Percentiles rank a stretch among this genome's conserved stretches.
These are phyloP conservation scores for Grifola frondosa DNA, from an alignment of 1,284 basidiomycete species.

Conservation along the genomic window DNA sequence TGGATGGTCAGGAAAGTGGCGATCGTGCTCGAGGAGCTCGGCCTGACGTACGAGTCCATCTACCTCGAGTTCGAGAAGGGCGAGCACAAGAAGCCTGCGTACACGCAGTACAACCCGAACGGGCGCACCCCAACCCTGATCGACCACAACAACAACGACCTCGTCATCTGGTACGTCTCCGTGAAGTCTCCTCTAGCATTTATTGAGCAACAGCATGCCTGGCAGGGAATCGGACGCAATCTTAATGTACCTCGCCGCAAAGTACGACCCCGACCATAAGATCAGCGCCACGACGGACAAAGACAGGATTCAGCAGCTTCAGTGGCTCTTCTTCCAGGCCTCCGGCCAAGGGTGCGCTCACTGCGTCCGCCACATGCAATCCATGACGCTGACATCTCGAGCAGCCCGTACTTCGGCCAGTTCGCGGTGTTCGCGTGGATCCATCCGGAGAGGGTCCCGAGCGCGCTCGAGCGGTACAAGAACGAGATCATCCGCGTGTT, in stretches of 20 bases:
- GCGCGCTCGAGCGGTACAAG: constrained; percentile 29
- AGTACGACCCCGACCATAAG: constrained; percentile 17
- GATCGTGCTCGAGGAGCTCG: constrained; percentile 22
- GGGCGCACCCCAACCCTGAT: constrained; percentile 28
- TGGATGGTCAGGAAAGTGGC: constrained; percentile 15
- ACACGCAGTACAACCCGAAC: constrained; percentile 22
- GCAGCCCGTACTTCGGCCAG: constrained; percentile 24
- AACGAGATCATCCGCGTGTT: constrained; percentile 31
- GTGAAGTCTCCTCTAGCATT: neutral
- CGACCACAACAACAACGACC: constrained; percentile 28
- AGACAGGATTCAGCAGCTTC: constrained; percentile 23
- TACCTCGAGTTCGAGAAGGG: constrained; percentile 19
- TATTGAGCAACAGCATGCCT: neutral
- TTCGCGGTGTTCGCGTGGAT: constrained; percentile 26
- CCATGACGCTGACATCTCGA: neutral
- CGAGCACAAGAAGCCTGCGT: constrained; percentile 22
- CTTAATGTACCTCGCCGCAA: constrained; percentile 29
- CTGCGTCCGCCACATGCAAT: neutral
- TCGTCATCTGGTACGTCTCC: constrained; percentile 5
- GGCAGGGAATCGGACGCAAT: constrained; percentile 35
- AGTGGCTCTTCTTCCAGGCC: constrained; percentile 30
- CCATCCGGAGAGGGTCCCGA: constrained; percentile 24
- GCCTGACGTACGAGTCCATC: constrained; percentile 22
- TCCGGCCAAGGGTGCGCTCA: constrained; percentile 26
- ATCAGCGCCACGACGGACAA: constrained; percentile 21